Percentiles rank a stretch among this genome's conserved stretches.
Conservation (phyloP, 129 eudicot genomes). For the Centaurea solstitialis region DNA sequence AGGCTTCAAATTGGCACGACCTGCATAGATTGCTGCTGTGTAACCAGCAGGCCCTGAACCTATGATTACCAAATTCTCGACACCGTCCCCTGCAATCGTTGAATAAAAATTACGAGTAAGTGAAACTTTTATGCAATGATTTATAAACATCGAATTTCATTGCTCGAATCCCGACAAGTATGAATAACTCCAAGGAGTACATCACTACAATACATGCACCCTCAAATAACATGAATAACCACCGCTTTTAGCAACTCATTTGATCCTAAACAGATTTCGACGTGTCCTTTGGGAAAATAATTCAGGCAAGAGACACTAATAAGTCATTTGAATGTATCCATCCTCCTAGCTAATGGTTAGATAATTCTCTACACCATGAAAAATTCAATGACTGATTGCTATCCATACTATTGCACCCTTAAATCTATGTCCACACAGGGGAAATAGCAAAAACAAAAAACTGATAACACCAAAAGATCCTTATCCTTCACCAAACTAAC, state of each 20-base stretch:
- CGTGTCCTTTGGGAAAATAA: not conserved
- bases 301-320: not conserved
- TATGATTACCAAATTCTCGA: slow-evolving; percentile 90
- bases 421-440: not conserved
- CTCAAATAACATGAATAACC: not conserved
- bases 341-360: not conserved
- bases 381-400: not conserved
- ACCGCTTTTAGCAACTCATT: not conserved
- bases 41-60: slow-evolving; percentile 99
- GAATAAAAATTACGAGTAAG: not conserved
- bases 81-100: slow-evolving; percentile 48
- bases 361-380: not conserved
- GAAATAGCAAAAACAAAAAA: not conserved
- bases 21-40: slow-evolving; percentile 98
- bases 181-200: not conserved
- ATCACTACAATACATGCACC: not conserved
- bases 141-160: not conserved
- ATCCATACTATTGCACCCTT: not conserved
- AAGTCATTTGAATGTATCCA: not conserved
- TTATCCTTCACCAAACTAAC: not conserved
- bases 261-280: not conserved
- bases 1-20: slow-evolving; percentile 96
- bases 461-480: not conserved
- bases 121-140: not conserved
- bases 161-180: not conserved